Evolutionary conservation across 257 asterid species (phyloP), one percentile per base, ranked within the genome.

Genomic region (Solanum lycopersicoides): DNA sequence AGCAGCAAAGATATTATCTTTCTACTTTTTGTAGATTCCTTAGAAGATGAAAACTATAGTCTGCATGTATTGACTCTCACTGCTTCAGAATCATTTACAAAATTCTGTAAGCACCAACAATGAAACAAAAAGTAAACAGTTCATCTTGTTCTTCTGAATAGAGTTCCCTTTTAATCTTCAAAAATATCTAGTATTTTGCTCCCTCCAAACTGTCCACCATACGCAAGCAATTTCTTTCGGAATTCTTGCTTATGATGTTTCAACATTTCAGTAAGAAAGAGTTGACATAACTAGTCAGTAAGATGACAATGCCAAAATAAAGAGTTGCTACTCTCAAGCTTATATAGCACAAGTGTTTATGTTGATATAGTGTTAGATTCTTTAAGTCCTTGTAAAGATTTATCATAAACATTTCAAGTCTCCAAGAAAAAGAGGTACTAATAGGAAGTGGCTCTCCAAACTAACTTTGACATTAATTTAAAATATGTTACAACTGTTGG

Each of bases 391-490:
- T 18, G 63, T 18, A 53, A 7, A 35, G 39, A 35, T 4, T 35
- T 5, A 30, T 82, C 69, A 50, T 53, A 20, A 30, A 80, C 25
- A 47, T 23, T 35, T 74, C 42, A 83, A 83, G 45, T 71, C 85
- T 84, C 87, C 45, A 77, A 82, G 32, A 28, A 87, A 89, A 89
- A 90, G 63, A 35, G 87, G 53, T 25, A 59, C 74, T 63, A 50
- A 83, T 44, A 86, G 86, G 34, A 73, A 86, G 87, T 59, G 20
- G 45, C 44, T 82, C 30, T 30, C 69, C 69, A 82, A 82, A 50
- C 44, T 47, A 77, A 47, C 86, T 86, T 85, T 86, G 41, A 88
- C 69, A 84, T 37, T 30, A 76, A 79, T 88, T 88, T 60, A 88
- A 56, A 88, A 47, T 80, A 86, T 44, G 87, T 88, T 88, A 39